Base-by-base conservation (phyloP, 345 rosid species). In the Alliaria petiolata region DNA sequence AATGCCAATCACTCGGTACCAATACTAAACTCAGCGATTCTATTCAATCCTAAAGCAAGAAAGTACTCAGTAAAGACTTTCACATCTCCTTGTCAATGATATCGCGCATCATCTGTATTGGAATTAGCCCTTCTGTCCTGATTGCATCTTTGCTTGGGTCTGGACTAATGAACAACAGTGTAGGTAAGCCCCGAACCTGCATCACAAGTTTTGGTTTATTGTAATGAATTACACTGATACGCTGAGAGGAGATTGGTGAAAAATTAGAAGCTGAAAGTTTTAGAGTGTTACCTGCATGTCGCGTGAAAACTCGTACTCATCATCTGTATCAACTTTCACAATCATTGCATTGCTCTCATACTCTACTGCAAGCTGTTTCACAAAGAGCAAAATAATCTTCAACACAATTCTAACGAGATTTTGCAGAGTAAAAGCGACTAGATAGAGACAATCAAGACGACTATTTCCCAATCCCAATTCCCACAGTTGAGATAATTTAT, bases 131-230 rank as follows among this genome's bases (percentile, higher is more conserved):
- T 82, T 93, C 96, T 7, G 95, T 84, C 6, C 98, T 89, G 68
- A 93, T 86, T 57, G 97, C 97, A 57, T 86, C 91, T 83, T 93
- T 93, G 56, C 67, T 87, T 26, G 90, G 88, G 74, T 93, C 97
- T 3, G 96, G 90, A 67, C 98, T 93, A 73, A 91, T 80, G 81
- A 93, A 93, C 46, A 84, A 81, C 46, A 89, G 63, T 7, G 98
- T 93, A 0, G 98, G 97, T 82, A 93, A 80, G 15, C 98, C 98
- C 8, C 95, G 85, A 55, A 93, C 97, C 98, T 93, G 88, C 66
- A 47, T 59, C 19, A 8, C 39, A 56, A 20, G n/a, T 62, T 44
- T 46, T 62, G 13, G 11, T 56, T n/a, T 56, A 20, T 17, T 49
- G 25, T 36, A n/a, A n/a, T n/a, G n/a, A n/a, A n/a, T n/a, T n/a